phyloP scores from a whole-genome alignment of 495 filamentous ascomycete genomes.

The Pseudoneurospora amorphoporcata region DNA sequence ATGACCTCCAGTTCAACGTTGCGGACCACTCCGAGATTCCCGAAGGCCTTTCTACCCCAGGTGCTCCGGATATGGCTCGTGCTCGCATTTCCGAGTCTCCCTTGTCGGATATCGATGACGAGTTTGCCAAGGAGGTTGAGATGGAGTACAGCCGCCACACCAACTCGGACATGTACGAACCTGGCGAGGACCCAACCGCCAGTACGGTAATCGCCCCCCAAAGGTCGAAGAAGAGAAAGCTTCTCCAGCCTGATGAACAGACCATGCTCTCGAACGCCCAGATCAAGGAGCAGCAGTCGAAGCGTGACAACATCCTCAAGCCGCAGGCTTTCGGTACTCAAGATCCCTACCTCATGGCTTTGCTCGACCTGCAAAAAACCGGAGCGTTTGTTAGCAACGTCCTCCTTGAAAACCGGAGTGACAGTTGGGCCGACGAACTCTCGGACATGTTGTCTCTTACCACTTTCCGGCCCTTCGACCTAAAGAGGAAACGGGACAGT shows the following conservation, averaged over 20 bases:
- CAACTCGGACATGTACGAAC: slow-evolving; percentile 44
- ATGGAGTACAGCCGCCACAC: slow-evolving; percentile 41
- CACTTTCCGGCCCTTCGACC: slow-evolving; percentile 63
- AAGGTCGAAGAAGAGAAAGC: slow-evolving; percentile 63
- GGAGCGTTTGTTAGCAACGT: slow-evolving; percentile 78
- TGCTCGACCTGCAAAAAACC: slow-evolving; percentile 83
- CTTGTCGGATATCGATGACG: slow-evolving; percentile 57
- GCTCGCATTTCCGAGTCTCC: slow-evolving; percentile 57
- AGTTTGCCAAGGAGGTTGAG: slow-evolving; percentile 41
- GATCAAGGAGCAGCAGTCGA: slow-evolving; percentile 70
- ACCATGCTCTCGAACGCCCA: slow-evolving; percentile 46
- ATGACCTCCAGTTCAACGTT: slow-evolving; percentile 43
- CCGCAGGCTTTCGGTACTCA: slow-evolving; percentile 69
- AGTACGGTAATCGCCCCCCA: slow-evolving; percentile 45
- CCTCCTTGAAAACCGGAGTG: slow-evolving; percentile 65
- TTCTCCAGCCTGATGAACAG: slow-evolving; percentile 58
- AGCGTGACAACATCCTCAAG: slow-evolving; percentile 71
- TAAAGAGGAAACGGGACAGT: slow-evolving; percentile 90
- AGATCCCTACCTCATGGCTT: slow-evolving; percentile 70
- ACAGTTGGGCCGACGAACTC: slow-evolving; percentile 83
- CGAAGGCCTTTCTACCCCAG: slow-evolving; percentile 2
- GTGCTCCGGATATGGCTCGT: slow-evolving; percentile 32
- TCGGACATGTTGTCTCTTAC: slow-evolving; percentile 76
- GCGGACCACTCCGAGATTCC: slow-evolving; percentile 40
- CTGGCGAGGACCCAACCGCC: slow-evolving; percentile 39